Base-by-base conservation (phyloP, 257 asterid species). In the Penstemon newberryi region DNA sequence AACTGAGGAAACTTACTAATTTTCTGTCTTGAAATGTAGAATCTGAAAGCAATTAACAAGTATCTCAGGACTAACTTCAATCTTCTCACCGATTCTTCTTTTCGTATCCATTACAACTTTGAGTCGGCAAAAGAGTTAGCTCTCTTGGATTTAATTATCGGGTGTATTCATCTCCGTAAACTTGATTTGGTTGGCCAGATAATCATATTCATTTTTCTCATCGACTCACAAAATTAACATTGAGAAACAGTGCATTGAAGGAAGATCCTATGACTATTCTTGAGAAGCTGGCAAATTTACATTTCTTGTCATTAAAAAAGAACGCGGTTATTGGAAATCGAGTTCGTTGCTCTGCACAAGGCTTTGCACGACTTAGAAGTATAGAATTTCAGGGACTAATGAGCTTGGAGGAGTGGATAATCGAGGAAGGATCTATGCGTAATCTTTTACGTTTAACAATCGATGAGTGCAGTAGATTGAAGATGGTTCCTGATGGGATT, bases 251-350 rank as follows among this genome's bases (percentile, higher is more conserved):
- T 75, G 68, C 13, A 65, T 80, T 85, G 36, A 67, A 72, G 69
- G 85, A 82, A 74, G 86, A 85, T 69, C 88, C 91, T 58, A 74
- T 85, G 83, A 44, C 75, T 4, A 77, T 74, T 67, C 83, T 82
- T 2, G 86, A 82, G 80, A 78, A 78, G 67, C 81, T 82, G 60
- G 83, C 84, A 38, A 66, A 41, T 49, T 69, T 85, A 38, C 53
- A 58, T 7, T 70, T 77, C 8, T 54, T 85, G 62, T 63, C 67
- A 25, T 66, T 85, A 43, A 85, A 85, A 33, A 75, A 74, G 54
- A 66, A 77, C 50, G 85, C 73, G 4, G 78, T 76, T 41, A 70
- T 46, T 33, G 86, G 83, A 50, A 77, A 65, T 36, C 72, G 75
- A 37, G 64, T 85, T 54, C 57, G 73, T 47, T 79, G 87, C 69